Base-by-base conservation (phyloP, 305 asterid genomes). In the Fraxinus sp. region DNA sequence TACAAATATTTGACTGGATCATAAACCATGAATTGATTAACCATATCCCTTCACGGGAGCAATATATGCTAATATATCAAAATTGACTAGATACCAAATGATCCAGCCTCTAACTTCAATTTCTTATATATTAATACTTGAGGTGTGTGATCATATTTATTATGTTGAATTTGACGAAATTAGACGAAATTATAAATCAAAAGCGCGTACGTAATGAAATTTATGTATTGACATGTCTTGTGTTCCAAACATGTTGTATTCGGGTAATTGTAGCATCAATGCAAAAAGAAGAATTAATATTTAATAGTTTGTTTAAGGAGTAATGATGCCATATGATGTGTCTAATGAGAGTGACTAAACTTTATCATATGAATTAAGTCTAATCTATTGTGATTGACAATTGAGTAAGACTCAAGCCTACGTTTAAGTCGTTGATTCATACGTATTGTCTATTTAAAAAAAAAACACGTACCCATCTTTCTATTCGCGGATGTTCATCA, bases 1-100 rank as follows among this genome's bases (percentile, higher is more conserved):
- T 77, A 75, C 83, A 66, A 70, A 36, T 13, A 41, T 57, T 82
- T 79, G 83, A 78, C 79, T 16, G 76, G 26, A 79, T 66, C 62
- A 81, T 62, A n/a, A 28, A 11, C n/a, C 55, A 39, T 30, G 18
- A 46, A 30, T 77, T 79, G 75, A 78, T 72, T 41, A 71, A 14
- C 80, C 35, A 71, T 13, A 86, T 82, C 84, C 13, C 74, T 55
- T 84, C 89, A 79, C 89, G 75, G 79, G 85, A 20, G 73, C 43
- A 37, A 36, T 64, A 77, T 8, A 77, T 64, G 73, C 33, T 64
- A 64, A 24, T 8, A 8, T 4, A 24, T 64, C 43, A 35, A 64
- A 22, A 20, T 28, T 64, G 64, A 62, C 41, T 36, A 26, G 39
- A 82, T 70, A 28, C 79, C 73, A 78, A 52, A 22, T 46, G 41